Base-by-base conservation (phyloP, 805 yeast species). In the Barnettozyma sucrosica region DNA sequence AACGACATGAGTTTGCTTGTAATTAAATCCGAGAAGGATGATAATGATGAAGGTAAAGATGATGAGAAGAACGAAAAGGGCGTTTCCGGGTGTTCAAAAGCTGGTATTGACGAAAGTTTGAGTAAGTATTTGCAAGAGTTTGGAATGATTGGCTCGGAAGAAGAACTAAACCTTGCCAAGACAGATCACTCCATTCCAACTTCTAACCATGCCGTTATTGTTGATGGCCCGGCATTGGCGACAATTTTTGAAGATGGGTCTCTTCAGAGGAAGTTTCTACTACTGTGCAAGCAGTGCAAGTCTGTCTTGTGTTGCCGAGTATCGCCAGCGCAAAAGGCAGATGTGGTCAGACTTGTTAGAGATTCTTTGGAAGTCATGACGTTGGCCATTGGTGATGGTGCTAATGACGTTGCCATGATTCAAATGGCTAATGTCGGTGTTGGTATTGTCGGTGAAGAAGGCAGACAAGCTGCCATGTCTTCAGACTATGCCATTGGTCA, bases 391-490 rank as follows among this genome's bases (percentile, higher is more conserved):
- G 95, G 95, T 55, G 95, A 86, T 66, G 95, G 95, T 47, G 81
- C 93, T 19, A 86, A 86, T 63, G 95, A 86, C 68, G 93, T 86
- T 53, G 89, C 95, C 8, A 86, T 86, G 95, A 86, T 86, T 55
- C 95, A 86, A 63, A 83, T 89, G 24, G 92, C 93, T 1, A 82
- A 85, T 65, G 84, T 86, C 44, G 62, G 64, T 49, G 62, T 59
- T 37, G 95, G 95, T 59, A 85, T 85, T 46, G 93, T 90, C 6
- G 93, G 95, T 68, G 93, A 85, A 69, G 93, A 86, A 68, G 95
- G 95, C 58, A 70, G 93, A 52, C 93, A 85, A 65, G 93, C 93
- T 16, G 92, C 79, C 7, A 86, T 86, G 95, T 81, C 89, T 21
- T 81, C 92, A 1, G 95, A 86, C 68, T 86, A 85, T 66, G 95